These are phyloP conservation scores for Endothia cerciana DNA, from an alignment of 2,329 filamentous ascomycete genomes.

Conservation along the genomic window DNA sequence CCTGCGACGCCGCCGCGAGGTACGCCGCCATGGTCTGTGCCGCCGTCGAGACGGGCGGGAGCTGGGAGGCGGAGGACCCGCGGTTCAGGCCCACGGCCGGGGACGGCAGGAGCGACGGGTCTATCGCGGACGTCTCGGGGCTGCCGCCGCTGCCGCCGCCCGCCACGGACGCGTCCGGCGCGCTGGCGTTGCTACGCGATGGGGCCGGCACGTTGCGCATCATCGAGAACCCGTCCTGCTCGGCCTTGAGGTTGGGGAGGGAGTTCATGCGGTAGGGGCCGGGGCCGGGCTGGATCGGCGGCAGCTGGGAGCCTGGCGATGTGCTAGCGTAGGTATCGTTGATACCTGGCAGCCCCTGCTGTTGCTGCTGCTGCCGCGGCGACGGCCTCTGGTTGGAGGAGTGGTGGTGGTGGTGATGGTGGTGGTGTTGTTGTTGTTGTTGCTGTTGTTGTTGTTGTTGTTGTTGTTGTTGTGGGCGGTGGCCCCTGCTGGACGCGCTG, in stretches of 20 bases:
- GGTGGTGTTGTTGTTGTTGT: not conserved
- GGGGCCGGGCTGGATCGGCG: slow-evolving; percentile 36
- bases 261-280: slow-evolving; percentile 36
- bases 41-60: too few relatives aligned
- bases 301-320: slow-evolving; percentile 47
- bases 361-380: slow-evolving; percentile 5
- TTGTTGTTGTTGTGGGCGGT: slow-evolving; percentile 29
- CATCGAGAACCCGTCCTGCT: slow-evolving; percentile 44
- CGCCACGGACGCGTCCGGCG: slow-evolving; percentile 36
- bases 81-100: too few relatives aligned
- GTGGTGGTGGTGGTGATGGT: slow-evolving; percentile 17
- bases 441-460: not conserved
- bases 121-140: slow-evolving; percentile 41
- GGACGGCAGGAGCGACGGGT: slow-evolving; percentile 51
- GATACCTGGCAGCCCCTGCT: slow-evolving; percentile 22
- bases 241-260: slow-evolving; percentile 41
- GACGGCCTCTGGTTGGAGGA: slow-evolving; percentile 25
- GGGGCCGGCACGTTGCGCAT: slow-evolving; percentile 47
- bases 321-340: slow-evolving; percentile 41
- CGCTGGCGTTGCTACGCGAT: slow-evolving; percentile 43
- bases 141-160: slow-evolving; percentile 15
- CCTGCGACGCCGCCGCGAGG: slow-evolving; percentile 21
- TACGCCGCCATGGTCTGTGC: slow-evolving; percentile 25
- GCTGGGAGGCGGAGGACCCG: too few relatives aligned
- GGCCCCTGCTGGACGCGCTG: slow-evolving; percentile 32